These are phyloP conservation scores for Penicillium samsonianum DNA, from an alignment of 495 filamentous ascomycete genomes.

Conservation along the genomic window DNA sequence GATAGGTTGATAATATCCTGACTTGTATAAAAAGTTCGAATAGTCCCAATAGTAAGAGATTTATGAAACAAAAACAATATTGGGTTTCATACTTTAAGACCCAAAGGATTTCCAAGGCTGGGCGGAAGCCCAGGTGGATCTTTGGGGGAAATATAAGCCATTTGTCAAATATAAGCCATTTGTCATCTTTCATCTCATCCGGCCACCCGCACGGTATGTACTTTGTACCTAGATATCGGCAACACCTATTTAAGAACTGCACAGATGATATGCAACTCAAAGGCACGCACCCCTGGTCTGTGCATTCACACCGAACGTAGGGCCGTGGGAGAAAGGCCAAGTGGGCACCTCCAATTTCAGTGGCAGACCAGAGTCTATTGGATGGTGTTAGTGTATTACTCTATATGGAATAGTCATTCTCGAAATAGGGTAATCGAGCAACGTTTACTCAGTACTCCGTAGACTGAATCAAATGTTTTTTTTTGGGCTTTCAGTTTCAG, in stretches of 20 bases:
- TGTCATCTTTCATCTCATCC: neutral
- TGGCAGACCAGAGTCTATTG: neutral
- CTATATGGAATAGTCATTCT: neutral
- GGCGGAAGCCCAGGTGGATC: too few relatives aligned
- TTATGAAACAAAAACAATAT: too few relatives aligned
- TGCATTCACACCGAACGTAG: neutral
- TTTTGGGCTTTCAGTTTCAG: too few relatives aligned
- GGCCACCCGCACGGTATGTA: too few relatives aligned
- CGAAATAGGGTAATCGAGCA: too few relatives aligned
- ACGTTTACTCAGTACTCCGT: too few relatives aligned
- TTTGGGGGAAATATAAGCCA: neutral
- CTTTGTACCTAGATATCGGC: neutral
- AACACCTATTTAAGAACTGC: neutral
- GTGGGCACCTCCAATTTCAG: neutral
- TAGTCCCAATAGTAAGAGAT: too few relatives aligned
- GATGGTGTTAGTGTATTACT: neutral
- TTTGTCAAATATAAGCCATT: neutral
- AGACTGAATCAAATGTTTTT: too few relatives aligned
- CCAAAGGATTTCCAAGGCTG: too few relatives aligned
- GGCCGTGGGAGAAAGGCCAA: neutral
- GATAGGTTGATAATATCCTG: too few relatives aligned
- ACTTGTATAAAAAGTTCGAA: too few relatives aligned
- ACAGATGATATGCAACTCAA: neutral
- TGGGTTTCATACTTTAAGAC: too few relatives aligned
- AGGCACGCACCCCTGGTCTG: constrained; percentile 11